Percentiles rank a stretch among this genome's conserved stretches.
Evolutionary conservation across 1,139 yeast genomes (phyloP).

Genomic region (Candida pseudocylindracea): DNA sequence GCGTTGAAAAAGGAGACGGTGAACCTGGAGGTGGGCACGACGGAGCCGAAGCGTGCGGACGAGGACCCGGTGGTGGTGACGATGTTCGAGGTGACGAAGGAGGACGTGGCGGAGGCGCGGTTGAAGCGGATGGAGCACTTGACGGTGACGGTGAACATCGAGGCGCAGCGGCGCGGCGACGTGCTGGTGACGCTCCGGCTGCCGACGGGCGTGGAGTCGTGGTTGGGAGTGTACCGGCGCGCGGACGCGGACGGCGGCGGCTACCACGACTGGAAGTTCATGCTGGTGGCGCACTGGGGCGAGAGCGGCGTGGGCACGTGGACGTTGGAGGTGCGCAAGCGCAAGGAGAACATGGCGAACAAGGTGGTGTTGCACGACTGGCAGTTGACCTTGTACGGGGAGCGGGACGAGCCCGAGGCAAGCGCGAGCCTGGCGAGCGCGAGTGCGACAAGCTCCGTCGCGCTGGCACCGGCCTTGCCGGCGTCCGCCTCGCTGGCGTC

Average conservation of each 20-base stretch:
- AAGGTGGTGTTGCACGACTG: no score
- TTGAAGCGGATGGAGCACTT: slow-evolving; percentile 68
- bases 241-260: slow-evolving; percentile 37
- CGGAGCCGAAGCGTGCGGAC: slow-evolving; percentile 4
- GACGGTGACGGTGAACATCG: slow-evolving; percentile 56
- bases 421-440: slow-evolving; percentile 8
- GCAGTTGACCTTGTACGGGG: slow-evolving; percentile 16
- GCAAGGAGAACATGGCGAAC: slow-evolving; percentile 14
- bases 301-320: slow-evolving; percentile 69
- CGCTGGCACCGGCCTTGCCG: background rate
- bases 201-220: slow-evolving; percentile 55
- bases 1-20: slow-evolving; percentile 22
- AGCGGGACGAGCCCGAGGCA: slow-evolving; percentile 19
- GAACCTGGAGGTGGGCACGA: slow-evolving; percentile 7
- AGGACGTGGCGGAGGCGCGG: slow-evolving; percentile 30
- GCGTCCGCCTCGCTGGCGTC: background rate
- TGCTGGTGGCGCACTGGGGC: slow-evolving; percentile 99
- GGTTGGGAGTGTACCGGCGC: slow-evolving; percentile 50
- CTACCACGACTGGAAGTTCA: slow-evolving; percentile 70
- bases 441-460: background rate
- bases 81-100: slow-evolving; percentile 21
- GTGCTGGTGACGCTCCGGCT: slow-evolving; percentile 44
- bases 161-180: slow-evolving; percentile 45
- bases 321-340: slow-evolving; percentile 36
- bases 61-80: slow-evolving; percentile 13